Conservation (phyloP, 805 yeast genomes). For the Myxozyma melibiosi region DNA sequence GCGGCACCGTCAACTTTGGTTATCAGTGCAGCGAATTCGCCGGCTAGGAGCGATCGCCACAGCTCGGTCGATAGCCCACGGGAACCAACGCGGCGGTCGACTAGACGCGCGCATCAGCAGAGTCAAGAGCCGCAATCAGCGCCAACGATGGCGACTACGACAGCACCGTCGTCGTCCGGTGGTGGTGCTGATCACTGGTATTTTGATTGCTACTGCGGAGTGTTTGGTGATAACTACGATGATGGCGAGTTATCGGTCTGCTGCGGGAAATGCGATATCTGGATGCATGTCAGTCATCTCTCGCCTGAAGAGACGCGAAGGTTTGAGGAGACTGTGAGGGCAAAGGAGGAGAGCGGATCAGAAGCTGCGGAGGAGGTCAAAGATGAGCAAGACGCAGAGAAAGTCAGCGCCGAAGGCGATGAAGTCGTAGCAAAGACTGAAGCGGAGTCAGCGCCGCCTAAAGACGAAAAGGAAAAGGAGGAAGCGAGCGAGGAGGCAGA, state of each 20-base stretch:
- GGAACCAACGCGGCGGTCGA: slow-evolving; percentile 21
- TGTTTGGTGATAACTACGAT: slow-evolving; percentile 45
- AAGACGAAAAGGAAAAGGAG: slow-evolving; percentile 11
- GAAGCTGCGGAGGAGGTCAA: no score
- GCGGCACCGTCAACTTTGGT: not conserved
- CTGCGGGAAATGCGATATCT: slow-evolving; percentile 45
- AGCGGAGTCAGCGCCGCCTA: no score
- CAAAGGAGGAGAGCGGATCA: slow-evolving; percentile 1
- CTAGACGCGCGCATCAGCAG: slow-evolving; percentile 19
- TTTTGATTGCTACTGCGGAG: slow-evolving; percentile 48
- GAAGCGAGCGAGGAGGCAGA: slow-evolving; percentile 16
- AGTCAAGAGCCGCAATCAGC: slow-evolving; percentile 7
- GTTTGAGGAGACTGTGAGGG: slow-evolving; percentile 13
- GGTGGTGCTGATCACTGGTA: slow-evolving; percentile 38
- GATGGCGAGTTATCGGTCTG: slow-evolving; percentile 45
- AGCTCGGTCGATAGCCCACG: slow-evolving; percentile 10
- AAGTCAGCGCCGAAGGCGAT: no score
- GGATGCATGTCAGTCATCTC: slow-evolving; percentile 48
- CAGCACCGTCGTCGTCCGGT: not conserved
- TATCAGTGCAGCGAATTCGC: slow-evolving; percentile 2
- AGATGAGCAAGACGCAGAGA: no score
- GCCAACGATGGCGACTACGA: slow-evolving; percentile 15
- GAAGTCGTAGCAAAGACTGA: no score
- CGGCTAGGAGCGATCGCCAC: slow-evolving; percentile 21
- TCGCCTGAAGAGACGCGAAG: slow-evolving; percentile 30